Evolutionary conservation across 495 filamentous ascomycete species (phyloP), one percentile per base, ranked within the genome.

Genomic region (Penicillium canescens): DNA sequence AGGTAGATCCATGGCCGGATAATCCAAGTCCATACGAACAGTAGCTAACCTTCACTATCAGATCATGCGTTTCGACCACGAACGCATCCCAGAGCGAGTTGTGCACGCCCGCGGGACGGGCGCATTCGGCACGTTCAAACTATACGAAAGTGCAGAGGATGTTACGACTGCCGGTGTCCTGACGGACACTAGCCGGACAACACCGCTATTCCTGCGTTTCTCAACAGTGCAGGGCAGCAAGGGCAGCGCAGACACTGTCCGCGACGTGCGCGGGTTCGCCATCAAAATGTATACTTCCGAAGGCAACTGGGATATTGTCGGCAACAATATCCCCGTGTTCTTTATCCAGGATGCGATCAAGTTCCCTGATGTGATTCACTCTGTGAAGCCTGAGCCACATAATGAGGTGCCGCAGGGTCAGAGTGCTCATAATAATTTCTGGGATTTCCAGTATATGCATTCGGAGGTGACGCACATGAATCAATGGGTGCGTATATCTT

Each of bases 41-140:
- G 14, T 4, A 33, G 16, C 42, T 55, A 49, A 49, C 13, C 6
- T 12, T 11, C n/a, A 23, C 5, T 21, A 31, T 12, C 41, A 91
- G 88, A 89, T 91, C 41, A 82, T 84, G 64, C 81, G 84, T 52
- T 93, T 96, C 63, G 90, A 94, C 61, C 90, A 94, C 57, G 90
- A 96, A 68, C 82, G 91, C 46, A 93, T 94, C 46, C 91, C 91
- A 3, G 91, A 95, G 70, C 79, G 92, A 46, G 91, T 95, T 12
- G 90, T 96, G 5, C 92, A 96, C 63, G 92, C 92, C 24, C 87
- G 91, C 31, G 92, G 91, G 18, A 74, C 82, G 12, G 92, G 85
- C 35, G 91, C 92, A 14, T 95, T 94, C 60, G 92, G 92, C 11
- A 90, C 81, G 26, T 96, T 95, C 75, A 87, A 77, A 48, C 71